Base-by-base conservation (phyloP, 176 grass and related monocot species). In the Carex pumila region DNA sequence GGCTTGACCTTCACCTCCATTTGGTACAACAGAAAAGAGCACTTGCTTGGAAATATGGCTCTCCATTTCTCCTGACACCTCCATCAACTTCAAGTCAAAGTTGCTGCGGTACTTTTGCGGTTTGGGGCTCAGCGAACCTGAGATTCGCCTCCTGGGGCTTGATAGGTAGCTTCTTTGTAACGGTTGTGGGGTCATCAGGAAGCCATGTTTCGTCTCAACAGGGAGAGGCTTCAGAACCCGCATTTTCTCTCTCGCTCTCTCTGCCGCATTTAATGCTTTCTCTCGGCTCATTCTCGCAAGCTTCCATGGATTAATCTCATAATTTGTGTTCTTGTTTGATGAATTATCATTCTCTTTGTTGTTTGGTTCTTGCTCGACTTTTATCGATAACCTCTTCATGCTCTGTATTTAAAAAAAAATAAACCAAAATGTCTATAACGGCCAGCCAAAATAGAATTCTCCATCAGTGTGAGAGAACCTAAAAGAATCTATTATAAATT, bases 251-350 rank as follows among this genome's bases (percentile, higher is more conserved):
- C 91, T 90, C 7, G 93, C 93, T 47, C 89, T 92, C 62, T 95
- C 96, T 3, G 93, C 89, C 0, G 96, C 91, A 29, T 85, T 89
- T 87, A 99, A 84, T 78, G 96, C 90, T 71, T 92, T 99, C 39
- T 95, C 91, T 71, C 88, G 90, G 64, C 93, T 99, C 92, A 99
- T 99, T 86, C 90, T 90, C 29, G 94, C 89, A 81, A 99, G 86
- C 18, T 74, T 93, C 96, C 93, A 99, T 80, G 96, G 93, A 34
- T 95, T 91, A 63, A 99, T 95, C 65, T 93, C 77, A 83, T 90
- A 85, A 78, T 90, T 93, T 80, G 85, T 65, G 1, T 89, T 93
- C 78, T 76, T 91, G 84, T 79, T 85, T 41, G 88, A 85, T 52
- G 69, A 67, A 56, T 88, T 85, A 32, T 43, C 69, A 18, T 69